Conservation (phyloP, 495 filamentous ascomycete species). For the Cercophora samala region DNA sequence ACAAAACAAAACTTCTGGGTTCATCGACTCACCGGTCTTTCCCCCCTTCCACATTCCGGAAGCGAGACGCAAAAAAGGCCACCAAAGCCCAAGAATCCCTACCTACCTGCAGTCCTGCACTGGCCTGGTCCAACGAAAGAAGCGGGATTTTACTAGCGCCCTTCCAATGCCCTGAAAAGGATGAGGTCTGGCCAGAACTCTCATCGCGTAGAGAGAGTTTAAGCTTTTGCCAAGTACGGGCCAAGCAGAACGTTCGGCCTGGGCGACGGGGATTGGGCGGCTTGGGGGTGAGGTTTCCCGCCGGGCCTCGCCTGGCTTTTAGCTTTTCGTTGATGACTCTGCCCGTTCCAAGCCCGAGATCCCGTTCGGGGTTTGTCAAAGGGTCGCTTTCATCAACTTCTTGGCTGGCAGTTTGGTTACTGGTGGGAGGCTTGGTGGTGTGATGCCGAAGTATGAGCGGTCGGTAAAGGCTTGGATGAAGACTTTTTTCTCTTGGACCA, state of each 20-base stretch:
- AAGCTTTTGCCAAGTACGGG: slow-evolving; percentile 9
- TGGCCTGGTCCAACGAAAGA: too few relatives aligned
- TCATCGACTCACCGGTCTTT: not conserved
- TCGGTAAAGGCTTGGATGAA: not conserved
- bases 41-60: not conserved
- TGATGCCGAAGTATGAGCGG: slow-evolving; percentile 3
- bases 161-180: not conserved
- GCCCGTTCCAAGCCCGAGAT: not conserved
- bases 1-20: not conserved
- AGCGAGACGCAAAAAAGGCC: not conserved
- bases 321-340: not conserved
- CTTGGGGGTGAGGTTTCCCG: not conserved
- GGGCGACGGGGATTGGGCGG: not conserved
- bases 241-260: slow-evolving; percentile 4
- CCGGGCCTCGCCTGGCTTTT: not conserved
- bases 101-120: too few relatives aligned
- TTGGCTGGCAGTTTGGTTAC: not conserved
- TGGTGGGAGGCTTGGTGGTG: not conserved
- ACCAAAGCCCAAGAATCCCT: too few relatives aligned
- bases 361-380: not conserved
- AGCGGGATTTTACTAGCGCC: not conserved
- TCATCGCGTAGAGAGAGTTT: not conserved
- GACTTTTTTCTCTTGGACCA: not conserved
- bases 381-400: not conserved
- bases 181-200: not conserved